Conservation (phyloP, 495 filamentous ascomycete species). For the Halenospora varia region DNA sequence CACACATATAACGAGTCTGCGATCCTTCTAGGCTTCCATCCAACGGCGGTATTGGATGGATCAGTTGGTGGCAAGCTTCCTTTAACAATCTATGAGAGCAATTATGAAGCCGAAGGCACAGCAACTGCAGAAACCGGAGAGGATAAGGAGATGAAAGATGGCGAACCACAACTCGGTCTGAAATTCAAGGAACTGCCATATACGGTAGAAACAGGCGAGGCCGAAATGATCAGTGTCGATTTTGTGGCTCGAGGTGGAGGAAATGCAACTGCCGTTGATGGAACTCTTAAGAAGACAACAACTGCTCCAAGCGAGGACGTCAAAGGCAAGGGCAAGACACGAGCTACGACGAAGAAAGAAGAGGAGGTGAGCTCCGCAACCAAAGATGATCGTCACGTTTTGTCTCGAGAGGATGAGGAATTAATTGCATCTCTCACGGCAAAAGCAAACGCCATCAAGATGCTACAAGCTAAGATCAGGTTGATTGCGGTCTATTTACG, state of each 20-base stretch:
- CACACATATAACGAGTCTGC: conserved; percentile 71
- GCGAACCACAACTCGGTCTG: conserved; percentile 52
- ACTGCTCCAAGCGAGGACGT: conserved; percentile 16
- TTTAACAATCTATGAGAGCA: conserved; percentile 83
- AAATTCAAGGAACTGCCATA: conserved; percentile 83
- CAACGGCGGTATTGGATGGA: conserved; percentile 30
- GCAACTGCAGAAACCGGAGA: conserved; percentile 43
- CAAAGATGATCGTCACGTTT: conserved; percentile 39
- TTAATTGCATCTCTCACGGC: conserved; percentile 64
- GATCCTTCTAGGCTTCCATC: conserved; percentile 84
- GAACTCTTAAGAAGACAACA: conserved; percentile 27
- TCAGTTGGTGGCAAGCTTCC: conserved; percentile 73
- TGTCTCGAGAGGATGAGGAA: conserved; percentile 80
- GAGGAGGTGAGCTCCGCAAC: conserved; percentile 32
- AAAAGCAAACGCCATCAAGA: conserved; percentile 87
- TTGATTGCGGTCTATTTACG: conserved; percentile 79
- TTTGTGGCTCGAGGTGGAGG: conserved; percentile 80
- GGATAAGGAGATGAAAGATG: conserved; percentile 73
- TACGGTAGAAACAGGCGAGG: conserved; percentile 85
- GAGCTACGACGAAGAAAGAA: conserved; percentile 31
- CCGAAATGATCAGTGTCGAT: conserved; percentile 96
- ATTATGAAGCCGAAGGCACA: conserved; percentile 62
- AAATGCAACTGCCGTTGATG: conserved; percentile 63
- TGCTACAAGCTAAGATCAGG: conserved; percentile 78
- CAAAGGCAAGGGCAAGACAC: conserved; percentile 29